A percentile compares a stretch with the other conserved stretches of the same genome.
phyloP scores from a whole-genome alignment of 1,284 basidiomycete genomes.

The Trametes hirsuta region DNA sequence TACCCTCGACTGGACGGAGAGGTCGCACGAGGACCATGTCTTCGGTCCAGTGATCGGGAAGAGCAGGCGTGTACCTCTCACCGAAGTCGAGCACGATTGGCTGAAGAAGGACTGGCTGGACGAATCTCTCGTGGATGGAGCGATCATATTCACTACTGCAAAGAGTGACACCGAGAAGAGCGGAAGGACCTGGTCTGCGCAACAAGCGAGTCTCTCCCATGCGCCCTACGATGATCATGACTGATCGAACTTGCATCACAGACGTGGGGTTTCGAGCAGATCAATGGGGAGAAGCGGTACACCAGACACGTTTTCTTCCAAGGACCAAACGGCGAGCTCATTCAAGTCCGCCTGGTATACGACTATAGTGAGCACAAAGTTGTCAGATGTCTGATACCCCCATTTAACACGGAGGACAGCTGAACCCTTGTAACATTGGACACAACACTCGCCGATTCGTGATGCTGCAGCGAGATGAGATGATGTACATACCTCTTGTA shows the following conservation, averaged over 20 bases:
- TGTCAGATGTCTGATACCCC: not conserved
- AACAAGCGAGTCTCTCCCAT: constrained; percentile 36
- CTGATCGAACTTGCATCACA: constrained; percentile 30
- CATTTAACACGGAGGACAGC: constrained; percentile 2
- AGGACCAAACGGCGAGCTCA: constrained; percentile 61
- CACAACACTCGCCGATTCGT: not conserved
- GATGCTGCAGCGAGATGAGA: constrained; percentile 7
- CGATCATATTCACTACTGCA: constrained; percentile 36
- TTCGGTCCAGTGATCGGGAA: constrained; percentile 60
- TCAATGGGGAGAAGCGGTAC: constrained; percentile 64
- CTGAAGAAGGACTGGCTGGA: constrained; percentile 42
- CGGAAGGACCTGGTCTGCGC: constrained; percentile 38
- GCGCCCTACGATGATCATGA: not conserved
- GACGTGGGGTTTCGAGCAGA: constrained; percentile 73
- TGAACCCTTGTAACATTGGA: constrained; percentile 13
- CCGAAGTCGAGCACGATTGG: constrained; percentile 39
- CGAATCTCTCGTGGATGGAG: constrained; percentile 37
- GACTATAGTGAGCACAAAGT: constrained; percentile 54
- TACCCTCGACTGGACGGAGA: constrained; percentile 53
- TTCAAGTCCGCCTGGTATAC: constrained; percentile 63
- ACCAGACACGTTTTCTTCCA: constrained; percentile 65
- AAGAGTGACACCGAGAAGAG: constrained; percentile 44
- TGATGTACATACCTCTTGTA: constrained; percentile 21
- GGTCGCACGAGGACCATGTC: constrained; percentile 51
- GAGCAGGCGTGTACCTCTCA: constrained; percentile 40